Base-by-base conservation (phyloP, 176 grass and related monocot species). In the Oryza longistaminata region DNA sequence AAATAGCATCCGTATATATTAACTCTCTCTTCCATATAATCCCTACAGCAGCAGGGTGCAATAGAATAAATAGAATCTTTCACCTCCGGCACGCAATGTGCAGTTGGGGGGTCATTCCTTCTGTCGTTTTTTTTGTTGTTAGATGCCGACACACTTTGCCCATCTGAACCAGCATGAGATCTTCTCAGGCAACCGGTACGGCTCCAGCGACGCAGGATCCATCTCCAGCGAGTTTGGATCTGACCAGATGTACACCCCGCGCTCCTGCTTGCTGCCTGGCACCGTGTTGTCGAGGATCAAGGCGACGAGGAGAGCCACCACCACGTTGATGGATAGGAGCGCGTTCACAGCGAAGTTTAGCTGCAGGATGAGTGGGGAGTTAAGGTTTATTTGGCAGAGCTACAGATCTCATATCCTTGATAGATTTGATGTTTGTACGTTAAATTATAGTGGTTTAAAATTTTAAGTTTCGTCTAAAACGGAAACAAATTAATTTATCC, bases 171-270 rank as follows among this genome's bases (percentile, higher is more conserved):
- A 96, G 90, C 85, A 95, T 3, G 91, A 92, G 14, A 99, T 74
- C 83, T 90, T 95, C 42, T 88, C 64, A 5, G 96, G 96, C 85
- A 99, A 79, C 35, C 74, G 61, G 88, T 99, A 99, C 1, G 96
- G 91, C 58, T 94, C 91, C 52, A 99, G 77, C 27, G 88, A 87
- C 17, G 83, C 82, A 44, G 91, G 88, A 64, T 99, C 96, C 11
- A 83, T 75, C 71, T 99, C 93, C 21, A 91, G 83, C 8, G 72
- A 85, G n/a, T 29, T 92, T 14, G 86, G 89, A 77, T 96, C 90
- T 65, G 96, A 94, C 96, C 96, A 99, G 76, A 99, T 96, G 77
- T 99, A 99, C 17, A 99, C 93, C 15, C 96, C 96, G 44, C 96
- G 90, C 79, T 96, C 96, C 39, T 99, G 89, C 84, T 79, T 94